A percentile compares a stretch with the other conserved stretches of the same genome.
These are phyloP conservation scores for Mycena amicta DNA, from an alignment of 768 basidiomycete genomes.

Conservation along the genomic window DNA sequence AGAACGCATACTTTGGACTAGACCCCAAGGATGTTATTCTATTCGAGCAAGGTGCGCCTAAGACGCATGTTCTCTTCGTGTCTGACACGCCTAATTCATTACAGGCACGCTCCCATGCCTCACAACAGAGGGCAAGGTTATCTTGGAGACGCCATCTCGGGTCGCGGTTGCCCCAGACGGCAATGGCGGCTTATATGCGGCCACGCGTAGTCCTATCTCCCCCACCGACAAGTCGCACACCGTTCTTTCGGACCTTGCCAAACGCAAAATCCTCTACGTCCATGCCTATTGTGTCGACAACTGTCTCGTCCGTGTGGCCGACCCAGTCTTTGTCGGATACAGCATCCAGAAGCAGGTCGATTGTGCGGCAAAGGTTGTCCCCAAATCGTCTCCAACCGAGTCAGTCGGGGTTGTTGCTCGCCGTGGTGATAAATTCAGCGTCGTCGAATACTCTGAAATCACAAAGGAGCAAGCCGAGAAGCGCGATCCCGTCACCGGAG, in stretches of 20 bases:
- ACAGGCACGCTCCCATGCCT: constrained; percentile 94
- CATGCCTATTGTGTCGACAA: constrained; percentile 99
- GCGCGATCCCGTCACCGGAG: constrained; percentile 66
- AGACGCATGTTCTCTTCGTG: constrained; percentile 12
- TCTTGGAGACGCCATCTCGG: constrained; percentile 76
- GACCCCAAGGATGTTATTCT: constrained; percentile 78
- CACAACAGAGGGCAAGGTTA: constrained; percentile 89
- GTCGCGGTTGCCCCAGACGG: constrained; percentile 98
- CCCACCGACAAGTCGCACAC: constrained; percentile 59
- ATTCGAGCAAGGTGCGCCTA: constrained; percentile 88
- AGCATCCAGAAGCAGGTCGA: constrained; percentile 87
- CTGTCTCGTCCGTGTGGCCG: constrained; percentile 95
- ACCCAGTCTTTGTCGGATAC: constrained; percentile 96
- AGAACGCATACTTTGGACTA: constrained; percentile 82
- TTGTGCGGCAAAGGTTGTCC: constrained; percentile 95
- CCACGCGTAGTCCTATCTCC: constrained; percentile 77
- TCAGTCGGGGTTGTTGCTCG: constrained; percentile 93
- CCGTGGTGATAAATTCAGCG: constrained; percentile 81
- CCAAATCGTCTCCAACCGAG: constrained; percentile 83
- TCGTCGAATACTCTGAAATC: constrained; percentile 98
- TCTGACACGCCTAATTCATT: constrained; percentile 11
- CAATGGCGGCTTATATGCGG: constrained; percentile 96
- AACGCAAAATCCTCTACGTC: constrained; percentile 80
- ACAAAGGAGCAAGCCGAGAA: constrained; percentile 82
- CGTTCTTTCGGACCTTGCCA: constrained; percentile 81